Percentiles rank a stretch among this genome's conserved stretches.
phyloP scores from a whole-genome alignment of 2,329 filamentous ascomycete species.

The Trichophaea hybrida region DNA sequence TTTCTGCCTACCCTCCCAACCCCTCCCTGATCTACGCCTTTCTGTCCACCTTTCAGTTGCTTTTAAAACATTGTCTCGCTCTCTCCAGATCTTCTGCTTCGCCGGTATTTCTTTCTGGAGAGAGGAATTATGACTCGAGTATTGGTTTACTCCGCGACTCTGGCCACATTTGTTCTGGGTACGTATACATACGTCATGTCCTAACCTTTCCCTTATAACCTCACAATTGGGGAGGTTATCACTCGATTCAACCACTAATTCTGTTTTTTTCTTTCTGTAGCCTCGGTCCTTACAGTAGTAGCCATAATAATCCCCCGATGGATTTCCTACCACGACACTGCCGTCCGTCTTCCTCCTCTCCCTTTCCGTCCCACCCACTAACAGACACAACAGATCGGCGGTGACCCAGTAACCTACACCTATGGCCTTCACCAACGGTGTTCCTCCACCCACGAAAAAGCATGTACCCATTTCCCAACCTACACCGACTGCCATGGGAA shows the following conservation, averaged over 20 bases:
- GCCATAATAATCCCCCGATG: conserved; percentile 57
- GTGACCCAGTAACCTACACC: conserved; percentile 42
- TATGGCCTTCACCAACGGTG: conserved; percentile 74
- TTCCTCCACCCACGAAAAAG: conserved; percentile 47
- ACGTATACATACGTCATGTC: conserved; percentile 3
- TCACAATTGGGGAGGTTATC: background rate
- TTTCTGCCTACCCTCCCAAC: no score
- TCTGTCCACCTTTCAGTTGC: no score
- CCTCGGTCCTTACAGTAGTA: conserved; percentile 55
- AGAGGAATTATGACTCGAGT: conserved; percentile 9
- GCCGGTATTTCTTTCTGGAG: no score
- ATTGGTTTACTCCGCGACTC: conserved; percentile 13
- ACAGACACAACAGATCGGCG: conserved; percentile 26
- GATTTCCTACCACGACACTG: conserved; percentile 48
- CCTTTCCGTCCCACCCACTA: conserved; percentile 33
- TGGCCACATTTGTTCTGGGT: conserved; percentile 16
- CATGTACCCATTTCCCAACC: conserved; percentile 52
- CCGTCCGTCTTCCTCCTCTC: conserved; percentile 29
- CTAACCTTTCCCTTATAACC: background rate
- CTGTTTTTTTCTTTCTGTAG: conserved; percentile 32
- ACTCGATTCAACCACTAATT: background rate
- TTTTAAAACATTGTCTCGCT: no score
- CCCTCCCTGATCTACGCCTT: no score
- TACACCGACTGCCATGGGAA: conserved; percentile 51
- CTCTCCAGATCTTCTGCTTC: no score